Base-by-base conservation (phyloP, 2,329 filamentous ascomycete genomes). In the Cyphellophora attinorum region DNA sequence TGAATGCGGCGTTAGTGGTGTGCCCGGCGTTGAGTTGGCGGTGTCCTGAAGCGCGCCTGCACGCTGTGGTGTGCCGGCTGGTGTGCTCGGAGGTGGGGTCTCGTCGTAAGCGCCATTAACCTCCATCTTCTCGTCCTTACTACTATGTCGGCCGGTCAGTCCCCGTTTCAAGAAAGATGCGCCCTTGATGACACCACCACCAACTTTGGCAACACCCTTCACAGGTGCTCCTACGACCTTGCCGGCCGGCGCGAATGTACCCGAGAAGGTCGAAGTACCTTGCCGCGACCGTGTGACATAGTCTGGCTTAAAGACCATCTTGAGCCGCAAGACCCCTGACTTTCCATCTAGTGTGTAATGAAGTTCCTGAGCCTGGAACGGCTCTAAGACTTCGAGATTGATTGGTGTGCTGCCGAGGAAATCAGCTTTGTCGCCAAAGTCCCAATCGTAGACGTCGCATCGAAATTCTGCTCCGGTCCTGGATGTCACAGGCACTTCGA, bases 211-310 rank as follows among this genome's bases (percentile, higher is more conserved):
- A 21, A 82, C 79, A 19, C 86, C 88, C 64, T 96, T 96, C 59
- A 98, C 80, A n/a, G 91, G 93, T 12, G 81, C 91, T 23, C 89
- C 89, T 17, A 96, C 83, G 40, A 98, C 86, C 60, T 88, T 88
- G 31, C 84, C 84, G 17, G 91, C 85, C 1, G 79, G 71, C 4
- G 79, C 81, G 56, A 96, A 95, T 1, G 86, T 93, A 19, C 88
- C 88, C 1, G 81, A 80, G 64, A 98, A 94, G 1, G 89, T 95
- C 1, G 86, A 86, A 0, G 86, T 91, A 33, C 91, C 91, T 58
- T 95, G 85, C 31, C 86, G 75, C 10, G 82, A 74, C 36, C 91
- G 79, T 11, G 81, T 82, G 40, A 98, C 81, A 53, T 96, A 98
- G 54, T 85, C 79, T 10, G 91, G 85, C 42, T 85, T 85, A 76